Percentiles rank a stretch among this genome's conserved stretches.
These are phyloP conservation scores for Panicum virgatum DNA, from an alignment of 202 grass and related monocot species.

Conservation along the genomic window DNA sequence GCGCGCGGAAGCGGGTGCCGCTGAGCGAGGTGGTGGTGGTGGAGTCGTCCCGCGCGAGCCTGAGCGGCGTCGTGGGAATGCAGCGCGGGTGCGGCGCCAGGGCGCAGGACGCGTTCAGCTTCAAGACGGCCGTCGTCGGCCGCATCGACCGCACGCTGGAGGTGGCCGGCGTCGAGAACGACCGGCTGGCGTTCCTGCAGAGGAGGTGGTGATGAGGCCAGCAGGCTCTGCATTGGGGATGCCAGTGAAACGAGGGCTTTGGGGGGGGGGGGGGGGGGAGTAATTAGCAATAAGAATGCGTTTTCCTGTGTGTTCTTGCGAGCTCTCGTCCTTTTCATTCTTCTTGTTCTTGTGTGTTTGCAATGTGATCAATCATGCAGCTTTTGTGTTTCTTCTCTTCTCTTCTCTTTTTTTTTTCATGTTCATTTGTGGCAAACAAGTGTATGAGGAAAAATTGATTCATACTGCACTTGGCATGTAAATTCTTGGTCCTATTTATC, in stretches of 20 bases:
- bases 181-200: slow-evolving; percentile 58
- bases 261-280: too few species aligned
- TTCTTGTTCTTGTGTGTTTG: neutral
- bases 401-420: neutral
- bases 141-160: slow-evolving; percentile 61
- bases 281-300: slow-evolving; percentile 59
- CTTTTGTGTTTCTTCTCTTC: neutral
- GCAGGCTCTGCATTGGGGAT: neutral
- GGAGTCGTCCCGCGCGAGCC: slow-evolving; percentile 68
- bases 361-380: slow-evolving; percentile 15
- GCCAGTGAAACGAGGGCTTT: slow-evolving; percentile 37
- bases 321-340: slow-evolving; percentile 23
- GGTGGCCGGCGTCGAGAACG: slow-evolving; percentile 40
- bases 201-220: slow-evolving; percentile 60
- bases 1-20: slow-evolving; percentile 67
- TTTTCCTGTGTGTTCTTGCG: slow-evolving; percentile 55
- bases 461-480: slow-evolving; percentile 54
- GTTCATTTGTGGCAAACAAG: slow-evolving; percentile 22
- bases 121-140: slow-evolving; percentile 71
- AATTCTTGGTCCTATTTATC: slow-evolving; percentile 29
- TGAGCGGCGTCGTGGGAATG: slow-evolving; percentile 66
- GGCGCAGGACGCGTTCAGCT: slow-evolving; percentile 70
- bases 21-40: slow-evolving; percentile 71
- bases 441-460: slow-evolving; percentile 34
- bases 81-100: slow-evolving; percentile 58